Conservation (phyloP, 2,329 filamentous ascomycete species). For the Fusarium bactridioides region DNA sequence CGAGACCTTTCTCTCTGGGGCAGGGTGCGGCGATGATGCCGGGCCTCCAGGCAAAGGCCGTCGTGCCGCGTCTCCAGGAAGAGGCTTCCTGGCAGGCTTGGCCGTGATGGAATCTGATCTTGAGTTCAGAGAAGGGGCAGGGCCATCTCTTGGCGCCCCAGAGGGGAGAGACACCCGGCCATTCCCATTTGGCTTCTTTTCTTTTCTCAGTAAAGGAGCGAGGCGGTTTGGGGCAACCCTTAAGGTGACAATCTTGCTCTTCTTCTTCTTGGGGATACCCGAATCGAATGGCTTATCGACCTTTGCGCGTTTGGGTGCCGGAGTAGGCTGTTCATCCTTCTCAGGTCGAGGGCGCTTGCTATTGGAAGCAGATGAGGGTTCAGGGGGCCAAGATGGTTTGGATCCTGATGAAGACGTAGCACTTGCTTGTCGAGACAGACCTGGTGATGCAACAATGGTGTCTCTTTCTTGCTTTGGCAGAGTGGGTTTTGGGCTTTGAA, state of each 20-base stretch:
- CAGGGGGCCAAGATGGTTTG: conserved; percentile 30
- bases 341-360: conserved; percentile 50
- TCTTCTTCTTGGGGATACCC: conserved; percentile 40
- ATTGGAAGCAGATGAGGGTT: conserved; percentile 31
- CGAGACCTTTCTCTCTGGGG: conserved; percentile 40
- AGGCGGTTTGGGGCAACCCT: conserved; percentile 47
- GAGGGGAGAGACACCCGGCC: conserved; percentile 47
- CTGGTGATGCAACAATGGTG: conserved; percentile 41
- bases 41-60: conserved; percentile 46
- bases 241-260: conserved; percentile 49
- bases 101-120: conserved; percentile 44
- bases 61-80: conserved; percentile 44
- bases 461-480: conserved; percentile 31
- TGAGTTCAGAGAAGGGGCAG: conserved; percentile 25
- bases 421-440: conserved; percentile 37
- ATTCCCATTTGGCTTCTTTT: conserved; percentile 29
- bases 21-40: conserved; percentile 32
- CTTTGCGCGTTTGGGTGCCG: conserved; percentile 52
- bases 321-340: conserved; percentile 46
- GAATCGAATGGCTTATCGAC: conserved; percentile 42
- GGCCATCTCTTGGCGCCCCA: conserved; percentile 38
- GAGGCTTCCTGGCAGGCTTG: conserved; percentile 49
- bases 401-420: conserved; percentile 29
- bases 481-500: conserved; percentile 16
- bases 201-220: conserved; percentile 46